Conservation (phyloP, 345 rosid genomes). For the Citrus mangshanensis region DNA sequence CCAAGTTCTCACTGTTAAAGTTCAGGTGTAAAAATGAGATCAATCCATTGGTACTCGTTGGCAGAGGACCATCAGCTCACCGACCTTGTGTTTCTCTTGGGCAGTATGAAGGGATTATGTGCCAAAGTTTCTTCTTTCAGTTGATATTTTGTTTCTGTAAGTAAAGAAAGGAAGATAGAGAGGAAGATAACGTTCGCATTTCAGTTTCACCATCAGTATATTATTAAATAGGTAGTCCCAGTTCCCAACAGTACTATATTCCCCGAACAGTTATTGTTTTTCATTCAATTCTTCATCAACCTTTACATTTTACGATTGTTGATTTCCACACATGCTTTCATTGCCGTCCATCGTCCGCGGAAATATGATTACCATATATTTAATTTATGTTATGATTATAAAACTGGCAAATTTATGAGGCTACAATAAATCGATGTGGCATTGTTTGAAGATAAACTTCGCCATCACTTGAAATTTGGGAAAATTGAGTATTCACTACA, state of each 20-base stretch:
- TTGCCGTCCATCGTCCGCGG: neutral
- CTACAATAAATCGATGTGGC: conserved; percentile 35
- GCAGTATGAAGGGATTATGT: neutral
- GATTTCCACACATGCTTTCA: neutral
- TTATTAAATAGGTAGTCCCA: neutral
- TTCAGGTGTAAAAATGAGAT: neutral
- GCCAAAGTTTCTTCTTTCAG: neutral
- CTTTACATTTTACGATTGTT: neutral
- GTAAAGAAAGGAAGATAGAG: conserved; percentile 8
- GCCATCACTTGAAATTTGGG: conserved; percentile 23
- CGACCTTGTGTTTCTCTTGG: neutral
- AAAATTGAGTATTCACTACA: neutral
- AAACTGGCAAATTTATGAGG: conserved; percentile 44
- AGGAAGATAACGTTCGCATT: conserved; percentile 24
- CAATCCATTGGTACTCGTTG: neutral
- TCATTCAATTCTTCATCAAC: neutral
- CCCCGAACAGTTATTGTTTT: neutral
- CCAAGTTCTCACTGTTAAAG: neutral
- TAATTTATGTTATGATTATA: neutral
- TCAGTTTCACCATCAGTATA: neutral
- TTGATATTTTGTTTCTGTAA: neutral
- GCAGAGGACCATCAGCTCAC: neutral
- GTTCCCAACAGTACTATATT: neutral
- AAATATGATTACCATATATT: neutral
- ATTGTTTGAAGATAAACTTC: conserved; percentile 39